Percentiles rank a stretch among this genome's conserved stretches.
These are phyloP conservation scores for Plenodomus tracheiphilus DNA, from an alignment of 2,329 filamentous ascomycete species.

Conservation along the genomic window DNA sequence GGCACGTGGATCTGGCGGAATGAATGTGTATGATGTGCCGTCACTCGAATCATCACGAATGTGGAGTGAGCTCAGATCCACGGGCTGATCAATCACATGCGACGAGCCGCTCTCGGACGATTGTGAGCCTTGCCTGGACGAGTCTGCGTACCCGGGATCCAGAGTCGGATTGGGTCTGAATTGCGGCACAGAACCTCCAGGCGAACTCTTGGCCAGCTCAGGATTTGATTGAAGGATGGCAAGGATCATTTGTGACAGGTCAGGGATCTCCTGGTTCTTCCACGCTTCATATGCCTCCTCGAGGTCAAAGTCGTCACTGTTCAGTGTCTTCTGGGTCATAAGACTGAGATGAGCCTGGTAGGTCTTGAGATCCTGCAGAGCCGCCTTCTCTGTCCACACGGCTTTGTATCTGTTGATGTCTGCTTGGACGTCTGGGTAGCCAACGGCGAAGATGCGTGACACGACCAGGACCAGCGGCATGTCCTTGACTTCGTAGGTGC, in stretches of 20 bases:
- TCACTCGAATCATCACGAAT: slow-evolving; percentile 57
- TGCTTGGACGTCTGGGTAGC: slow-evolving; percentile 76
- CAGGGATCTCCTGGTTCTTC: slow-evolving; percentile 86
- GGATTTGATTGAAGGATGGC: slow-evolving; percentile 86
- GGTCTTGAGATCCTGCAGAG: slow-evolving; percentile 85
- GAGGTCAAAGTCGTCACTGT: slow-evolving; percentile 83
- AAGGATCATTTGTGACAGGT: slow-evolving; percentile 90
- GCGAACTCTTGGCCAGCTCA: slow-evolving; percentile 77
- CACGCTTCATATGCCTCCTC: slow-evolving; percentile 87
- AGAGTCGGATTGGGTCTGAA: slow-evolving; percentile 51
- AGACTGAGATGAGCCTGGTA: slow-evolving; percentile 89
- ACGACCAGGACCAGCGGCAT: slow-evolving; percentile 93
- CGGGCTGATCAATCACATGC: slow-evolving; percentile 67
- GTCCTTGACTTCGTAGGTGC: slow-evolving; percentile 92
- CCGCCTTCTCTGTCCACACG: slow-evolving; percentile 88
- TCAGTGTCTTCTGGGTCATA: slow-evolving; percentile 74
- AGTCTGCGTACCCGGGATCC: slow-evolving; percentile 51
- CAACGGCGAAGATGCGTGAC: slow-evolving; percentile 80
- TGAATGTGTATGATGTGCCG: slow-evolving; percentile 79
- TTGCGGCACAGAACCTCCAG: slow-evolving; percentile 61
- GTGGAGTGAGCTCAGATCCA: slow-evolving; percentile 69
- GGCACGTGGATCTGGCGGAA: slow-evolving; percentile 78
- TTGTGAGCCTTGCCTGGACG: slow-evolving; percentile 52
- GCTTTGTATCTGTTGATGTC: slow-evolving; percentile 83
- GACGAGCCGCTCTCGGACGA: slow-evolving; percentile 51